phyloP scores from a whole-genome alignment of 306 rosid genomes.

The Castanea sativa region DNA sequence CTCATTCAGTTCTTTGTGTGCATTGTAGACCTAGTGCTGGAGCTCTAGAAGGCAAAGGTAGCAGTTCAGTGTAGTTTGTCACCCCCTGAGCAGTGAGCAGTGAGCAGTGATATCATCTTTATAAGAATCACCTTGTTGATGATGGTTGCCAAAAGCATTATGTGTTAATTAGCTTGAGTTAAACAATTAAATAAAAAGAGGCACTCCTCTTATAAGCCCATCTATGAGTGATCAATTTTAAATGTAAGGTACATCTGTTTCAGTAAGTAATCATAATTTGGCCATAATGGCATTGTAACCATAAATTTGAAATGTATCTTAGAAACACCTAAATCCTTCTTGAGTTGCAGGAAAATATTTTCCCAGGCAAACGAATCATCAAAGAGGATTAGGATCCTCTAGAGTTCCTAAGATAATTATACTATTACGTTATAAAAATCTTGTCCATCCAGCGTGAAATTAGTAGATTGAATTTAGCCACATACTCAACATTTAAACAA shows the following conservation, averaged over 20 bases:
- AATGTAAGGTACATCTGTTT: slow-evolving; percentile 6
- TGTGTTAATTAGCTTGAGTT: slow-evolving; percentile 15
- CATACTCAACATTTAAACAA: too few relatives aligned
- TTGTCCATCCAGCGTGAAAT: too few relatives aligned
- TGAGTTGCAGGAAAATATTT: not conserved
- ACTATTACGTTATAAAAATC: too few relatives aligned
- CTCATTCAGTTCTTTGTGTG: slow-evolving; percentile 21
- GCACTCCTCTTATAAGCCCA: slow-evolving; percentile 38
- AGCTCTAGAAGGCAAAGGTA: slow-evolving; percentile 53
- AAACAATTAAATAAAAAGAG: slow-evolving; percentile 38
- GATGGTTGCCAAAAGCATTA: slow-evolving; percentile 27
- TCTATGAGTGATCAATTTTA: slow-evolving; percentile 30
- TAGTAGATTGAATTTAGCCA: too few relatives aligned
- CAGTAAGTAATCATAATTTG: not conserved
- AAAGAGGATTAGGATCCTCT: too few relatives aligned
- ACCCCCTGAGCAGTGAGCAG: not conserved
- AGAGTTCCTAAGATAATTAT: too few relatives aligned
- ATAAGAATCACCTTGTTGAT: slow-evolving; percentile 26
- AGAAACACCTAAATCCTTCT: not conserved
- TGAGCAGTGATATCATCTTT: slow-evolving; percentile 22
- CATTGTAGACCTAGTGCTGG: slow-evolving; percentile 74
- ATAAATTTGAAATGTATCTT: not conserved
- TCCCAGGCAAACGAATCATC: not conserved
- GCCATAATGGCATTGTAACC: not conserved
- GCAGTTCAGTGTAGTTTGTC: slow-evolving; percentile 22